Base-by-base conservation (phyloP, 345 rosid species). In the Eucalyptus polybractea region DNA sequence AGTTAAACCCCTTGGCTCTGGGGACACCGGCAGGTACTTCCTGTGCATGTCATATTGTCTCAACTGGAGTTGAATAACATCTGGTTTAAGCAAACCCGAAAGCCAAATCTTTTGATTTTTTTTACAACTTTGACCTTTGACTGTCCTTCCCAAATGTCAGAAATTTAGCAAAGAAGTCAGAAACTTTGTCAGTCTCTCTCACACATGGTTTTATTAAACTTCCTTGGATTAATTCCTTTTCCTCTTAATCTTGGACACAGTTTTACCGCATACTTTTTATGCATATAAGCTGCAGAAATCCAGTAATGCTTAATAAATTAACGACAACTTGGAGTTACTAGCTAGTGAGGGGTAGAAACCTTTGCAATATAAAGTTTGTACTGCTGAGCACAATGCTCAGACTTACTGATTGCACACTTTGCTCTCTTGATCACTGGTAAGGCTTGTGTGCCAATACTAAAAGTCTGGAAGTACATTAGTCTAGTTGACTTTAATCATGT, bases 1-100 rank as follows among this genome's bases (percentile, higher is more conserved):
- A 17, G 91, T 97, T 87, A 97, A 97, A 90, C 98, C 99, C 58
- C 91, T 97, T 93, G 99, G 99, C 88, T 96, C 98, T 9, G 99
- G 99, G 89, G 99, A 97, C 92, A 97, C 99, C n/a, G 99, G 99
- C 92, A 96, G 99, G 99, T 97, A 60, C 87, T 89, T 50, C 90
- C 81, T 37, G 31, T 81, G 25, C 49, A 19, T 58, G 49, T 33
- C 67, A 40, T 86, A 24, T 58, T n/a, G 10, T 56, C 72, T 40
- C 49, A 60, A 40, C 86, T 8, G 50, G 60, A 37, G 45, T 24
- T 13, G 83, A 49, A 81, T 40, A 44, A 44, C 47, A 40, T 76
- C 85, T 40, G 85, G 85, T 76, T 76, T 24, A 40, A 76, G 5
- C 85, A 21, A 76, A 76, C 85, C 47, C 9, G 2, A 40, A 76